Percentiles rank a stretch among this genome's conserved stretches.
phyloP scores from a whole-genome alignment of 345 rosid genomes.

The Populus deltoides region DNA sequence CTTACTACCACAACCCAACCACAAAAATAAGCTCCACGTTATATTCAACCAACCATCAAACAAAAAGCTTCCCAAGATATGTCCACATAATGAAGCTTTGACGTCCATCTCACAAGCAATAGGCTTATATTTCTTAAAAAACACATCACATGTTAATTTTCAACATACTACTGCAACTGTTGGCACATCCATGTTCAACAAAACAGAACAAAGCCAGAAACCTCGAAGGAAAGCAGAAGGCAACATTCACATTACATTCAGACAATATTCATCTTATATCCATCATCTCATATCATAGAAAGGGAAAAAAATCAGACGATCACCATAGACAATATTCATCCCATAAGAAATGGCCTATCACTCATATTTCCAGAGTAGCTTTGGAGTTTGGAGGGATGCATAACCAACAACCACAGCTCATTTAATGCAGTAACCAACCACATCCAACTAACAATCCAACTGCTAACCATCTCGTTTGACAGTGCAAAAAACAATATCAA shows the following conservation, averaged over 20 bases:
- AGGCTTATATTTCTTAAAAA: not conserved
- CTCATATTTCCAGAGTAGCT: conserved; percentile 7
- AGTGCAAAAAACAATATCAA: conserved; percentile 13
- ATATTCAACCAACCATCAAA: conserved; percentile 2
- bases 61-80: not conserved
- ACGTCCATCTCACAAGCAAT: not conserved
- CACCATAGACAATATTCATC: conserved; percentile 15
- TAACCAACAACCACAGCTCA: conserved; percentile 11
- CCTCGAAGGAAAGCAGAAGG: not conserved
- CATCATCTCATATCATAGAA: too few species aligned
- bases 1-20: not conserved
- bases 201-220: not conserved
- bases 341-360: not conserved
- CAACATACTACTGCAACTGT: not conserved
- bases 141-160: not conserved
- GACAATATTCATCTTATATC: conserved; percentile 9
- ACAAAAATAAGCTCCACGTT: not conserved
- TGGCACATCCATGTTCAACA: not conserved
- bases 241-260: conserved; percentile 1
- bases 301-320: conserved; percentile 1
- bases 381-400: not conserved
- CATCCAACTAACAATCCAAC: conserved; percentile 31
- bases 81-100: not conserved
- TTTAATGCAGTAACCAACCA: conserved; percentile 26
- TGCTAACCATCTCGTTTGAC: conserved; percentile 32